Conservation (phyloP, 495 filamentous ascomycete species). For the Cercophora newfieldiana region DNA sequence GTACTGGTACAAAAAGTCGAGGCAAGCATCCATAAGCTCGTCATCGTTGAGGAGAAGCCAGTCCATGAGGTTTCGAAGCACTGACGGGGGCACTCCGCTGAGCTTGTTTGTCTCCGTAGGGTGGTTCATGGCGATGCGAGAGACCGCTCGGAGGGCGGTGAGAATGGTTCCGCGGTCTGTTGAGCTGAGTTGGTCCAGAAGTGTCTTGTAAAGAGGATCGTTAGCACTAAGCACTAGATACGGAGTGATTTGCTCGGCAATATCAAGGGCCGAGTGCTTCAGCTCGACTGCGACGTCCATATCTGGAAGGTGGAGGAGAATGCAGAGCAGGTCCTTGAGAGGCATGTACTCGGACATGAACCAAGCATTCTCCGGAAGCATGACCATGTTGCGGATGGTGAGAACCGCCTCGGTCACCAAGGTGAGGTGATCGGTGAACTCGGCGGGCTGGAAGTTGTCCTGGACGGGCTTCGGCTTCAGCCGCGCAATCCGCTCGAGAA, state of each 20-base stretch:
- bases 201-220: conserved; percentile 75
- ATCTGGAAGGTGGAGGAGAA: conserved; percentile 75
- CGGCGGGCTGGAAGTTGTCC: conserved; percentile 73
- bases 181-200: conserved; percentile 68
- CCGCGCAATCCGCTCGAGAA: conserved; percentile 64
- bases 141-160: conserved; percentile 78
- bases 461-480: conserved; percentile 53
- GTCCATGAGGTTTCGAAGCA: conserved; percentile 69
- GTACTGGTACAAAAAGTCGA: conserved; percentile 96
- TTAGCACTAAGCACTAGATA: conserved; percentile 68
- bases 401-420: conserved; percentile 84
- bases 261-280: conserved; percentile 89
- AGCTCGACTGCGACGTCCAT: conserved; percentile 77
- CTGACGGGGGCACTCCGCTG: conserved; percentile 62
- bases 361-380: conserved; percentile 82
- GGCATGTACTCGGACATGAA: conserved; percentile 73
- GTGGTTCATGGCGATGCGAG: conserved; percentile 82
- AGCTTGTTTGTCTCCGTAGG: conserved; percentile 72
- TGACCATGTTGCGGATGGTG: conserved; percentile 89
- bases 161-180: conserved; percentile 84
- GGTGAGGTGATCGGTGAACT: conserved; percentile 68
- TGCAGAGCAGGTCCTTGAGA: conserved; percentile 76
- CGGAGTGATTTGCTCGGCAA: conserved; percentile 85
- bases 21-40: conserved; percentile 78
- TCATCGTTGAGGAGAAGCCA: conserved; percentile 89